Conservation (phyloP, 2,329 filamentous ascomycete species). For the Aspergillus quadrilineatus region DNA sequence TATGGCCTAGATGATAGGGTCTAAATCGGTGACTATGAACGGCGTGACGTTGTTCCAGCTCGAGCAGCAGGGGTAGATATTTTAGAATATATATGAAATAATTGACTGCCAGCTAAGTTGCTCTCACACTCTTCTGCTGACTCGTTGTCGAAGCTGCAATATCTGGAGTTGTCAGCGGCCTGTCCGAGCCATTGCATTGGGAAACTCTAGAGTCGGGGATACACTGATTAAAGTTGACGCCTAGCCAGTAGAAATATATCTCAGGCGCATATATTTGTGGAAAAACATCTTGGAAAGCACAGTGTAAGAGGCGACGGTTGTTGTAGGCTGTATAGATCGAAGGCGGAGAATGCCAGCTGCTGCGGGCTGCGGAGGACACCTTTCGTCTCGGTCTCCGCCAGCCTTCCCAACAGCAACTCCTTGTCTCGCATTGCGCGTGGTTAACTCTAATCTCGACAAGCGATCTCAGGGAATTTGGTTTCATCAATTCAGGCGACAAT, state of each 20-base stretch:
- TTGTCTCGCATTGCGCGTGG: not conserved
- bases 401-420: not conserved
- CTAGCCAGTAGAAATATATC: too few species aligned
- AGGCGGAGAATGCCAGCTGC: conserved; percentile 1
- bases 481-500: too few species aligned
- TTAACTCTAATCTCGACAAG: not conserved
- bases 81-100: not conserved
- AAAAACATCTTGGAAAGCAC: too few species aligned
- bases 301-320: not conserved
- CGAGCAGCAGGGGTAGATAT: conserved; percentile 20
- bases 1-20: conserved; percentile 24
- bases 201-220: too few species aligned
- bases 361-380: conserved; percentile 8
- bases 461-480: not conserved
- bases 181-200: too few species aligned
- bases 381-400: conserved; percentile 4
- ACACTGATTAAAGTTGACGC: too few species aligned
- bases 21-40: conserved; percentile 30
- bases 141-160: not conserved
- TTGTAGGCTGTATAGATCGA: not conserved
- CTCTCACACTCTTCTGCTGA: not conserved
- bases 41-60: conserved; percentile 29
- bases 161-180: not conserved
- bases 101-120: not conserved
- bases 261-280: too few species aligned